A percentile compares a stretch with the other conserved stretches of the same genome.
These are phyloP conservation scores for Fomitopsis serialis DNA, from an alignment of 768 basidiomycete genomes.

Conservation along the genomic window DNA sequence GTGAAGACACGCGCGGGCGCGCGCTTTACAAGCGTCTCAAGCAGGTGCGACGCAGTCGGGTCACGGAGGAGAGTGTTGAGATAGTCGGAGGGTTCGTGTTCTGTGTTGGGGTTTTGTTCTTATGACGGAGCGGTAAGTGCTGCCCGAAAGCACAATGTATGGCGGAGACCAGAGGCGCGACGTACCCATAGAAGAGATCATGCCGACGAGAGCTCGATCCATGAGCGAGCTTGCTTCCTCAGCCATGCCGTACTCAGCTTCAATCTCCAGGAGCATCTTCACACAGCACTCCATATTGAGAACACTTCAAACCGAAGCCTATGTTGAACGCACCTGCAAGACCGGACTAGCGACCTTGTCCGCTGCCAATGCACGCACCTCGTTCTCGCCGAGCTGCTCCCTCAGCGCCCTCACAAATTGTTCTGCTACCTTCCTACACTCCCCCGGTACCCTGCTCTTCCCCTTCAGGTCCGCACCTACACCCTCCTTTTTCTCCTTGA, in stretches of 20 bases:
- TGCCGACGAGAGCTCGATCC: constrained; percentile 74
- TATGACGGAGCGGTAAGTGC: too few species aligned
- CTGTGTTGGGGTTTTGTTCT: too few species aligned
- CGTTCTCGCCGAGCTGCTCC: constrained; percentile 55
- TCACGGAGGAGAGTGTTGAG: constrained; percentile 79
- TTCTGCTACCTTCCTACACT: constrained; percentile 41
- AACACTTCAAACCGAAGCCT: neutral
- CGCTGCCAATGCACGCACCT: constrained; percentile 71
- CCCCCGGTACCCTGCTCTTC: constrained; percentile 23
- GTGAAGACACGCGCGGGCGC: constrained; percentile 59
- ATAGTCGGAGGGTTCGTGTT: constrained; percentile 64
- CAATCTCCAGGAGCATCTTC: constrained; percentile 80
- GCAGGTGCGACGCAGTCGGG: constrained; percentile 81
- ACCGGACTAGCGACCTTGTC: constrained; percentile 75
- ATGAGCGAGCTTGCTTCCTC: constrained; percentile 66
- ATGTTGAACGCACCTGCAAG: constrained; percentile 48
- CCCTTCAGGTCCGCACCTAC: constrained; percentile 20
- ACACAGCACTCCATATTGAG: too few species aligned
- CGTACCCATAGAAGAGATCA: constrained; percentile 63
- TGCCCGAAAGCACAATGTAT: too few species aligned
- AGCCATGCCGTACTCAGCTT: constrained; percentile 59
- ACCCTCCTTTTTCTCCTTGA: constrained; percentile 36
- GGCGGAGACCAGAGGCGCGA: neutral
- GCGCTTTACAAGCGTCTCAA: constrained; percentile 72
- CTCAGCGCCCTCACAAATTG: constrained; percentile 48